Conservation (phyloP, 805 yeast species). For the Teunomyces panamensis region DNA sequence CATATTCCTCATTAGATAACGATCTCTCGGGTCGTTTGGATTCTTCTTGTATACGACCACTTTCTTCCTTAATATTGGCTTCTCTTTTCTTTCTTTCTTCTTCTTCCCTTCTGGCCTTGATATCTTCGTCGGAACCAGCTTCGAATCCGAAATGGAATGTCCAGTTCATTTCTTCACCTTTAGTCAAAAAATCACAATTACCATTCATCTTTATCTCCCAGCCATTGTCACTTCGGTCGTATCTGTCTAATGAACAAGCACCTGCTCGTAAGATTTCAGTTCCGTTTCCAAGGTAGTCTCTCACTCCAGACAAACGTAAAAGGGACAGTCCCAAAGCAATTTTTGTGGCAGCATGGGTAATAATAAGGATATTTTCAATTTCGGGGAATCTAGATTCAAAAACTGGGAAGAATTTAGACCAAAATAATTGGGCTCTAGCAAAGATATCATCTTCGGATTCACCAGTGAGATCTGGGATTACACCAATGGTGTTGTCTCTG, state of each 20-base stretch:
- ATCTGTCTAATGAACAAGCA: conserved; percentile 79
- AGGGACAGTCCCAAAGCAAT: conserved; percentile 83
- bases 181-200: conserved; percentile 59
- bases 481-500: conserved; percentile 51
- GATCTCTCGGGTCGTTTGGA: conserved; percentile 11
- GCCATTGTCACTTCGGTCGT: conserved; percentile 25
- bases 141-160: conserved; percentile 71
- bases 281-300: conserved; percentile 48
- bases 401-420: conserved; percentile 54
- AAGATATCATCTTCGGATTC: conserved; percentile 75
- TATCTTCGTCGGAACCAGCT: conserved; percentile 89
- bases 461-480: conserved; percentile 63
- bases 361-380: conserved; percentile 61
- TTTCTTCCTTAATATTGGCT: conserved; percentile 19
- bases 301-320: conserved; percentile 48
- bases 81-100: conserved; percentile 34
- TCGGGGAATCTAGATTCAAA: conserved; percentile 59
- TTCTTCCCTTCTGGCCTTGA: conserved; percentile 36
- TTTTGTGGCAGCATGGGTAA: conserved; percentile 92
- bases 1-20: conserved; percentile 18
- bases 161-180: conserved; percentile 96
- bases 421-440: conserved; percentile 53
- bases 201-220: conserved; percentile 77
- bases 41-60: conserved; percentile 18
- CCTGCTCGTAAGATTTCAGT: conserved; percentile 59